Evolutionary conservation across 192 early-diverging fungal genomes (phyloP).

Genomic region (Jimgerdemannia flammicorona): DNA sequence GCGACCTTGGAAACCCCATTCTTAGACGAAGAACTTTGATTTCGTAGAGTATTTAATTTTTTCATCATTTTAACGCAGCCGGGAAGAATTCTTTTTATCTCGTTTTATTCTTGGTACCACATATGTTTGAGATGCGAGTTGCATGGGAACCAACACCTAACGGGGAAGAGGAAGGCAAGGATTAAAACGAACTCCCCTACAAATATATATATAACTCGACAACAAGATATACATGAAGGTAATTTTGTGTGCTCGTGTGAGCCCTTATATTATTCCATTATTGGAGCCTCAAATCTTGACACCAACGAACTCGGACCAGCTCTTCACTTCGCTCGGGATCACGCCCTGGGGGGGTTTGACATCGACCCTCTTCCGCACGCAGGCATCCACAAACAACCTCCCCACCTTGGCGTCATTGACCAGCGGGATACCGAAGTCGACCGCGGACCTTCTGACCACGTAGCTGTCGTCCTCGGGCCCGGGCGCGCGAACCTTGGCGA

Average conservation of each 20-base stretch:
- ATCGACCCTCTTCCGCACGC: constrained; percentile 13
- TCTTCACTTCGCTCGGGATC: constrained; percentile 63
- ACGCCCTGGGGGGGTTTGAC: constrained; percentile 12
- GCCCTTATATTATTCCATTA: background rate
- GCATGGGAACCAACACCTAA: no score
- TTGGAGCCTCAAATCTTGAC: constrained; percentile 32
- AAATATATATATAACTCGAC: background rate
- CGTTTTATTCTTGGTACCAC: no score
- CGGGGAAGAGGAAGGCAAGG: no score
- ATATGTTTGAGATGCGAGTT: no score
- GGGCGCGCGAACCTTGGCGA: constrained; percentile 62
- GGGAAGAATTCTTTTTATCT: no score
- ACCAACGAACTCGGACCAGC: constrained; percentile 67
- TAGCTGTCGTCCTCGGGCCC: constrained; percentile 66
- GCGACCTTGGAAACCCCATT: no score
- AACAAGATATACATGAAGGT: background rate
- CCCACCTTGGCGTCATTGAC: constrained; percentile 96
- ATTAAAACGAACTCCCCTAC: background rate
- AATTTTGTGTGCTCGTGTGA: background rate
- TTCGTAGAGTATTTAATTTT: no score
- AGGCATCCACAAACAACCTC: constrained; percentile 86
- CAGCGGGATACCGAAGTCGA: constrained; percentile 94
- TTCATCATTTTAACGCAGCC: no score
- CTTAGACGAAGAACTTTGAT: no score
- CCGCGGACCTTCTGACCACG: constrained; percentile 86